These are phyloP conservation scores for Panicum hallii DNA, from an alignment of 202 grass and related monocot genomes.

Conservation along the genomic window DNA sequence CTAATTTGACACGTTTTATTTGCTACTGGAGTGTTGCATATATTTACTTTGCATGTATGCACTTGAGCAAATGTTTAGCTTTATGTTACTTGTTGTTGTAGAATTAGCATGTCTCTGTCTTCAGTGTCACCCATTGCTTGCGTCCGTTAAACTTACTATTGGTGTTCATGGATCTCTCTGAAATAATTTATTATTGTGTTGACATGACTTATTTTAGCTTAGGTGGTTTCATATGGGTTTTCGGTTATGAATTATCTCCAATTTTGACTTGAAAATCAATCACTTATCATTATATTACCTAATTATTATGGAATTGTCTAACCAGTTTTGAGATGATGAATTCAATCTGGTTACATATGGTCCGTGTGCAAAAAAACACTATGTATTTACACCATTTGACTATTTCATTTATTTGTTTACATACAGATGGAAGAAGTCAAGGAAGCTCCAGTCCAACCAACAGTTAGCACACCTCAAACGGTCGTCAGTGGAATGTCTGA, in stretches of 20 bases:
- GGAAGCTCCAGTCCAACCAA: constrained; percentile 61
- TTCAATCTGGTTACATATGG: constrained; percentile 12
- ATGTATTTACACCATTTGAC: constrained; percentile 19
- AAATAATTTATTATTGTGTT: constrained; percentile 12
- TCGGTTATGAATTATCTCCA: not conserved
- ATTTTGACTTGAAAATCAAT: not conserved
- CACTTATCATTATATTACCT: not conserved
- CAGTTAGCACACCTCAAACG: constrained; percentile 58
- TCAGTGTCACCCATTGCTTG: not conserved
- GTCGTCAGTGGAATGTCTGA: constrained; percentile 49
- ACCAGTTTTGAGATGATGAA: constrained; percentile 15
- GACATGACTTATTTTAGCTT: not conserved
- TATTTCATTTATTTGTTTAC: constrained; percentile 34
- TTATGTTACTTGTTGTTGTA: not conserved
- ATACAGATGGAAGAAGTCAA: constrained; percentile 92
- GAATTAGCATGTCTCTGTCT: constrained; percentile 18
- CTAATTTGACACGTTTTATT: not conserved
- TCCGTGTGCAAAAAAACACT: constrained; percentile 29
- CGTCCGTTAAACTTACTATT: not conserved
- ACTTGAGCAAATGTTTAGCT: constrained; percentile 15
- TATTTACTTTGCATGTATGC: constrained; percentile 14
- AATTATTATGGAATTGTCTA: constrained; percentile 4
- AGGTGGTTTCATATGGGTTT: not conserved
- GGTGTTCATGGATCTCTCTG: not conserved
- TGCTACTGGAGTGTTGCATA: not conserved